These are phyloP conservation scores for Arthroderma sp. DNA, from an alignment of 2,329 filamentous ascomycete species.

Conservation along the genomic window DNA sequence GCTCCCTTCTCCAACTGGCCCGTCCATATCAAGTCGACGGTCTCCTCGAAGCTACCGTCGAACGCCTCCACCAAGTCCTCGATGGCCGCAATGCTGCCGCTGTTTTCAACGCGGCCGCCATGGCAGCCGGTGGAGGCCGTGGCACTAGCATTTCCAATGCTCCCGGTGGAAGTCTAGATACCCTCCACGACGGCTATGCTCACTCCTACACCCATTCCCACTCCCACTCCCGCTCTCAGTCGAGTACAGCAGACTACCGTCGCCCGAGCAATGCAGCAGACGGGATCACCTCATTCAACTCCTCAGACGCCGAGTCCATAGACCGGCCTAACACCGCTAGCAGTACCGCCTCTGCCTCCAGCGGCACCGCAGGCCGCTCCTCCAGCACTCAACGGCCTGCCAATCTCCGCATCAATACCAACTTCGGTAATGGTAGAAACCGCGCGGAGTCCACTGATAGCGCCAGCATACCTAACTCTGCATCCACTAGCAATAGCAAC, in stretches of 20 bases:
- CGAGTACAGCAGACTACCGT: slow-evolving; percentile 2
- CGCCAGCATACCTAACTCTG: slow-evolving; percentile 28
- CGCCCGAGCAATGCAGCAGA: slow-evolving; percentile 19
- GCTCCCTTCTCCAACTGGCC: slow-evolving; percentile 84
- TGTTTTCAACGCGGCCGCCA: slow-evolving; percentile 95
- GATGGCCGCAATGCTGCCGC: slow-evolving; percentile 91
- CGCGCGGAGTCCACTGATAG: slow-evolving; percentile 32
- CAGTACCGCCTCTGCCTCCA: background rate
- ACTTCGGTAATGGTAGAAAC: slow-evolving; percentile 21
- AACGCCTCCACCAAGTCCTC: slow-evolving; percentile 75
- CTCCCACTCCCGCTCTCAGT: slow-evolving; percentile 1
- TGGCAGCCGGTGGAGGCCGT: slow-evolving; percentile 88
- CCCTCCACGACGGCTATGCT: slow-evolving; percentile 28
- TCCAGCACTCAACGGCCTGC: slow-evolving; percentile 13
- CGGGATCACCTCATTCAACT: slow-evolving; percentile 25
- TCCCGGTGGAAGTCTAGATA: slow-evolving; percentile 34
- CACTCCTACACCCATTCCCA: background rate
- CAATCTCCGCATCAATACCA: slow-evolving; percentile 31
- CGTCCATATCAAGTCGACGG: slow-evolving; percentile 90
- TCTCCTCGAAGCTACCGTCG: slow-evolving; percentile 80
- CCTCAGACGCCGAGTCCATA: slow-evolving; percentile 30
- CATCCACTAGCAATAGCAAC: slow-evolving; percentile 29
- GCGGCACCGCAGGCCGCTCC: slow-evolving; percentile 5
- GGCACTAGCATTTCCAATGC: slow-evolving; percentile 59
- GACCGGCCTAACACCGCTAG: slow-evolving; percentile 18